Base-by-base conservation (phyloP, 805 yeast species). In the Candida saitoana region DNA sequence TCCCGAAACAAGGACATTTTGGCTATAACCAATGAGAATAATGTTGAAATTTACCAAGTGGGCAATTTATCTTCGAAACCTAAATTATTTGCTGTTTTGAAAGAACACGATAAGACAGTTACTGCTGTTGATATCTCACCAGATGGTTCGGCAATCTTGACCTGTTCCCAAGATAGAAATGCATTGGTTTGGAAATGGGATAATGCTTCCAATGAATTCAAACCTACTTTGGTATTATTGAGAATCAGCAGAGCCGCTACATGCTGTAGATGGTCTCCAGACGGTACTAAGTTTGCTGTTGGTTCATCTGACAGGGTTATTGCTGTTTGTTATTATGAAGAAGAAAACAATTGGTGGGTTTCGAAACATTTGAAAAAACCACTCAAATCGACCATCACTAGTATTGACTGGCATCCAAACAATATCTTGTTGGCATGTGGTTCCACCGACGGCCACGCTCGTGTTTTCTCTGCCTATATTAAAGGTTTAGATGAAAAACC, bases 261-360 rank as follows among this genome's bases (percentile, higher is more conserved):
- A 2, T 78, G 79, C 52, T 96, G 89, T 39, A 77, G 80, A 52
- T 93, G 99, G 99, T 85, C 96, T 7, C 97, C 98, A 16, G 79
- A 77, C 52, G 98, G 96, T n/a, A 69, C 69, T 57, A 93, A 93
- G 69, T 93, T 93, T 65, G 99, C 99, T 1, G 98, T 91, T 37
- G 99, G 97, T 1, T 86, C 96, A 2, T 88, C 96, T 36, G 97
- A 96, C 35, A 74, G 98, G 46, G 84, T 86, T 48, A 83, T 93
- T 63, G 96, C 98, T 7, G 86, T 93, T 38, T 93, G 99, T 70
- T 93, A 90, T 68, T 93, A 85, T 61, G 99, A 93, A 67, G 85
- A 75, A 48, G 96, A 89, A 55, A 93, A 91, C 62, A 96, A 93
- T 62, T 93, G 99, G 99, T 93, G 99, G 99, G 90, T 93, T 39